Conservation (phyloP, 1,284 basidiomycete species). For the Cryptococcus wingfieldii region DNA sequence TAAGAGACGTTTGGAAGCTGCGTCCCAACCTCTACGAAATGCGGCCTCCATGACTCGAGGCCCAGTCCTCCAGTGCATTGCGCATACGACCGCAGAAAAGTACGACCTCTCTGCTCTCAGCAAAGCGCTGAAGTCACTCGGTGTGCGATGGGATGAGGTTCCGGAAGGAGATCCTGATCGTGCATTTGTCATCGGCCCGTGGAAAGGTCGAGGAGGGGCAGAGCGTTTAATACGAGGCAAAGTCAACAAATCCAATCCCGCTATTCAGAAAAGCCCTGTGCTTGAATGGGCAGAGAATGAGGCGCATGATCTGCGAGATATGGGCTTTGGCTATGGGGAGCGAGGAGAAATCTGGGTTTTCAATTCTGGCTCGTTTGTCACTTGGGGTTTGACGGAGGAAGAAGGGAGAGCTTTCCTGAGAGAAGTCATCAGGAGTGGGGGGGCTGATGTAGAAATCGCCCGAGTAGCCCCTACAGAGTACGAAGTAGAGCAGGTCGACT, state of each 20-base stretch:
- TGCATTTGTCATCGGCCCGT: constrained; percentile 46
- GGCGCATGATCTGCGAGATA: constrained; percentile 45
- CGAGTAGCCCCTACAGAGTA: constrained; percentile 57
- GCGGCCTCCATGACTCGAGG: constrained; percentile 43
- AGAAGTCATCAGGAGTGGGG: constrained; percentile 57
- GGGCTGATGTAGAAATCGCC: constrained; percentile 59
- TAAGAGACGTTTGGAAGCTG: constrained; percentile 47
- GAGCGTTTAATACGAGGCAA: constrained; percentile 38
- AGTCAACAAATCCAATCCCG: constrained; percentile 21
- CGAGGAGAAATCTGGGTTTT: constrained; percentile 86
- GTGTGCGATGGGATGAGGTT: constrained; percentile 46
- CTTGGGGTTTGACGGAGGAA: constrained; percentile 79
- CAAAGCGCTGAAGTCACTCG: constrained; percentile 27
- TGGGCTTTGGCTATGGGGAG: constrained; percentile 53
- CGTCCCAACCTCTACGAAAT: constrained; percentile 45
- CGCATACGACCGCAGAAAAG: constrained; percentile 48
- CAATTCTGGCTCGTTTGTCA: constrained; percentile 76
- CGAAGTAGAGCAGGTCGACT: constrained; percentile 85
- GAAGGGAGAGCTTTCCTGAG: constrained; percentile 65
- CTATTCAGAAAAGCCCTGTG: constrained; percentile 8
- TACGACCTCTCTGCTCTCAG: constrained; percentile 44
- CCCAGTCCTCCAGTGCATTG: constrained; percentile 47
- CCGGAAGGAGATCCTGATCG: constrained; percentile 45
- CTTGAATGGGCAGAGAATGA: constrained; percentile 50
- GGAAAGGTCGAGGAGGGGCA: constrained; percentile 45